Evolutionary conservation across 176 grass and related monocot genomes (phyloP), one percentile per base, ranked within the genome.

Genomic region (Eremochloa ophiuroides): DNA sequence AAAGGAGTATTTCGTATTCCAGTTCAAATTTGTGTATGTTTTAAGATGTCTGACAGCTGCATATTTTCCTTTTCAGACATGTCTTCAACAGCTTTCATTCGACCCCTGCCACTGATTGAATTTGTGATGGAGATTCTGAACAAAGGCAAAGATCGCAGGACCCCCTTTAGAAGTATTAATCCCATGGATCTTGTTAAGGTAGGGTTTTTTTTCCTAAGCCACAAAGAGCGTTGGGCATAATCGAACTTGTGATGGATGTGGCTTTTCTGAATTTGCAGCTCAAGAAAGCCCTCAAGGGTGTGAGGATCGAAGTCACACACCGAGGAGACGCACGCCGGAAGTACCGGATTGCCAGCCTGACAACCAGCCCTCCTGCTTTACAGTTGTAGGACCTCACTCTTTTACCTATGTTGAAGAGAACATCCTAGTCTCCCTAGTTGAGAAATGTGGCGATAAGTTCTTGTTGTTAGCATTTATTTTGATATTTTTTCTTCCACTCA

Each of bases 271-370:
- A 39, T 66, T 79, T 76, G 30, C 55, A 96, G 93, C 55, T 96
- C 12, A 90, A 88, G 81, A 90, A 34, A 53, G 81, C 59, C 5
- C 85, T 93, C 37, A 90, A 15, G 31, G 93, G 90, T 71, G 6
- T 96, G 33, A 93, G 65, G 75, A 29, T 96, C 81, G 90, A 92
- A 80, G 87, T 92, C 62, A 90, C 76, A 25, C 87, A 93, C 68
- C 66, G 79, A 46, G 79, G 75, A 43, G 6, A 81, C 0, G 10
- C n/a, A 5, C 51, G 75, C n/a, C 80, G 39, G 50, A 88, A 86
- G 16, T 93, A 82, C 79, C 58, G 76, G 4, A 91, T 96, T 29
- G 15, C 53, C 30, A 33, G 43, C 10, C 29, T 96, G 66, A 90
- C 85, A 17, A 3, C 14, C 26, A 15, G 51, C 17, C 20, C 35